Percentiles rank a stretch among this genome's conserved stretches.
phyloP scores from a whole-genome alignment of 2,329 filamentous ascomycete genomes.

The Penicillium sp. region DNA sequence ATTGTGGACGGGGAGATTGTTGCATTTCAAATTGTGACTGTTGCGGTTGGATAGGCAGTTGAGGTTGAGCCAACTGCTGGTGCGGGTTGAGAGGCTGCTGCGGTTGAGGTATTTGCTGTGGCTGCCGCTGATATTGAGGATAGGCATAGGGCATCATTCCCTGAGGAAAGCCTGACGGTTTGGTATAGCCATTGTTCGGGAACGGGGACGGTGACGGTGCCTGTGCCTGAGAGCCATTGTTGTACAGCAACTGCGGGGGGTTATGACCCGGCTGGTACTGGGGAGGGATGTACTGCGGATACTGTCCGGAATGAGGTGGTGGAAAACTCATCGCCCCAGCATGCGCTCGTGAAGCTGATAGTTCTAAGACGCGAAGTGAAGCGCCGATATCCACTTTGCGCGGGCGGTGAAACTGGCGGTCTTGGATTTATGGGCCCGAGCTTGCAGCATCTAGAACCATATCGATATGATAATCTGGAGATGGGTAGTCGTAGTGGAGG shows the following conservation, averaged over 20 bases:
- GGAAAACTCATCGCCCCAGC: slow-evolving; percentile 40
- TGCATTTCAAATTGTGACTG: background rate
- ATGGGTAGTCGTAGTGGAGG: too few relatives aligned
- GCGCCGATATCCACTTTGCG: slow-evolving; percentile 17
- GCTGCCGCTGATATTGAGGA: slow-evolving; percentile 26
- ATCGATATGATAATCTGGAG: too few relatives aligned
- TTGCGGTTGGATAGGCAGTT: slow-evolving; percentile 21
- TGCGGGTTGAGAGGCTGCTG: slow-evolving; percentile 26
- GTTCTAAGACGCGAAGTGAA: slow-evolving; percentile 9
- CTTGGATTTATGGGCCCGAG: too few relatives aligned
- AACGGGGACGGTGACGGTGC: slow-evolving; percentile 19
- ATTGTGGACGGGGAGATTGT: background rate
- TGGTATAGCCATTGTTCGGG: slow-evolving; percentile 31
- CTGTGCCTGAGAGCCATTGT: slow-evolving; percentile 25
- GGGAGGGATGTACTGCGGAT: slow-evolving; percentile 28
- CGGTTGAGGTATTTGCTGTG: slow-evolving; percentile 7
- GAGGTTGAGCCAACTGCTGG: slow-evolving; percentile 29
- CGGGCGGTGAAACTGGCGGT: slow-evolving; percentile 30
- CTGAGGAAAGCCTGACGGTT: slow-evolving; percentile 33
- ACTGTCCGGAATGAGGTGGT: slow-evolving; percentile 40
- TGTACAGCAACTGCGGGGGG: slow-evolving; percentile 35
- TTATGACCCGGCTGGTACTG: slow-evolving; percentile 32
- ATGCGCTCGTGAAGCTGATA: slow-evolving; percentile 20
- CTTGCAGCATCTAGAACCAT: too few relatives aligned
- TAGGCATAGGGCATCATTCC: slow-evolving; percentile 33